Conservation (phyloP, 2,329 filamentous ascomycete species). For the Fonsecaea erecta region DNA sequence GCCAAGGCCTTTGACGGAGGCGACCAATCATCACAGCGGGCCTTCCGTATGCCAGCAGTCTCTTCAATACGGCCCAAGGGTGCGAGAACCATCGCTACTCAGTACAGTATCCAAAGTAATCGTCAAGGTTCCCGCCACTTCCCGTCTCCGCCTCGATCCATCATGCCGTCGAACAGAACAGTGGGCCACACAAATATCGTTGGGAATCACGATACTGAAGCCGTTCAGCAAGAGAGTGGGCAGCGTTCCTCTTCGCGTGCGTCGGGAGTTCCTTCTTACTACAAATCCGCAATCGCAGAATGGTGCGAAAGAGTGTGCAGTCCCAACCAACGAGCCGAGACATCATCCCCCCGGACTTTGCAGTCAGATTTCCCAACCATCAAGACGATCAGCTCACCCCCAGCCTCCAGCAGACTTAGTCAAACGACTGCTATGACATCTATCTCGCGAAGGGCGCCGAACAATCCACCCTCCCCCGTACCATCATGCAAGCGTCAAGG, state of each 20-base stretch:
- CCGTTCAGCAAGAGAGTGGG: background rate
- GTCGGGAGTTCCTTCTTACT: background rate
- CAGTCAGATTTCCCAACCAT: background rate
- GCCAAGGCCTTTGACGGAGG: background rate
- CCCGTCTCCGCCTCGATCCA: background rate
- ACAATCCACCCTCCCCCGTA: background rate
- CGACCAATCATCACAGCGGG: background rate
- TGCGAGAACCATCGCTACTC: background rate
- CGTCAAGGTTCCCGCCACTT: background rate
- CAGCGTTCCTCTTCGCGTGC: background rate
- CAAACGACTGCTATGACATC: background rate
- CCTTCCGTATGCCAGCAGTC: background rate
- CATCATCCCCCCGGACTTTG: background rate
- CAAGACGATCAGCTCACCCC: background rate
- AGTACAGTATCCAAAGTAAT: background rate
- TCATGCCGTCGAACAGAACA: background rate
- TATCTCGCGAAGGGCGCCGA: background rate
- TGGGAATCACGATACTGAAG: background rate
- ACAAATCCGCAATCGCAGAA: background rate
- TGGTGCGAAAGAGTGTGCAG: background rate
- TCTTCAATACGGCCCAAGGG: background rate
- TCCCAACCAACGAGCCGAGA: background rate
- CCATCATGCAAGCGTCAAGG: background rate
- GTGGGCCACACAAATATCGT: background rate
- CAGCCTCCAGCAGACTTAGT: background rate